Evolutionary conservation across 1,139 yeast species (phyloP), one percentile per base, ranked within the genome.

Genomic region (Zhuliangozyma blackwelliae): DNA sequence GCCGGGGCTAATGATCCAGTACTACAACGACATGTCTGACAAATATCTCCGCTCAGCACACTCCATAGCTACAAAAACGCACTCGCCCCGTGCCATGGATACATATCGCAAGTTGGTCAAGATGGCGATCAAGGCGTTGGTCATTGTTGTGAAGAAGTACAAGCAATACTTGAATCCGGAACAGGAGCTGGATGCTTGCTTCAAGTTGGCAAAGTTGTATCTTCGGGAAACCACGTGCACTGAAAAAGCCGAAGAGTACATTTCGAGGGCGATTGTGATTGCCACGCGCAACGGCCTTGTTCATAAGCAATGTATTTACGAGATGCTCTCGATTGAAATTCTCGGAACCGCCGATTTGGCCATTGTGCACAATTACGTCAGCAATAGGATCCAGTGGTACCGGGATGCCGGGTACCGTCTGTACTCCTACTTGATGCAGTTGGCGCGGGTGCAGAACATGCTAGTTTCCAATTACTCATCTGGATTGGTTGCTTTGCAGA

Each of bases 221-320:
- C 59, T 61, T 31, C 44, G 47, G 19, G 80, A 75, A 40, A 74
- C 79, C 0, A 55, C 54, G 10, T 63, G 65, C 39, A 42, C 54
- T 10, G 62, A 61, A 28, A 44, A 54, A 22, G 78, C 79, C 0
- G 70, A 68, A 25, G 61, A 57, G 2, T 65, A 63, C 37, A 56
- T 65, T n/a, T 57, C 55, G 31, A 55, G 54, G 40, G 73, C 77
- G 2, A 50, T 70, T 2, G 46, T 58, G 1, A 44, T 72, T 5
- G 57, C 75, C 6, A 46, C 23, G 10, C 23, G 23, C 23, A 22
- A 22, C 23, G 23, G 23, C 10, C 5, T 22, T 7, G 3, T 25
- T 39, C 1, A 38, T 39, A 3, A 34, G 55, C 16, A 52, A 54
- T 53, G 67, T 21, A 50, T 53, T 26, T 46, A 64, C 27, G 70